Evolutionary conservation across 441 rosid genomes (phyloP), one percentile per base, ranked within the genome.

Genomic region (Isatis lusitanica): DNA sequence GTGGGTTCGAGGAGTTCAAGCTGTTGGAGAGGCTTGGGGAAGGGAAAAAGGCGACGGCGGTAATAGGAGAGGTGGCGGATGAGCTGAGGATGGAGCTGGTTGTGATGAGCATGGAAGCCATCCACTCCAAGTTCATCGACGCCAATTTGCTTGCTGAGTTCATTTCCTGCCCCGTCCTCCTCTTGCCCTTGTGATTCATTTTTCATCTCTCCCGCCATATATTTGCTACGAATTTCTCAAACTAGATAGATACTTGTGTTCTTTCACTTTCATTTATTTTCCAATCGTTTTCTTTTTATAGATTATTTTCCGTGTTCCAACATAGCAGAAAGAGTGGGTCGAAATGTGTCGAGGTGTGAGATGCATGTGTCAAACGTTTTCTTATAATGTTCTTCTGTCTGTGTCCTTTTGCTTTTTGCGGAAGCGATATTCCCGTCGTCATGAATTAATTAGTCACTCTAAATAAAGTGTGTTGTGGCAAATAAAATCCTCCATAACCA

Each of bases 61-160:
- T 94, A 28, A 92, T 94, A 13, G 98, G 97, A 10, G 97, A 94
- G 81, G 97, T 94, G 44, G 98, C 97, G 0, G 98, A 94, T 70
- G 98, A 92, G 57, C 81, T 94, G 24, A 85, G 76, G 69, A 76
- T 90, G 82, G 97, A 94, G 83, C 81, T 94, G 64, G 98, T 94
- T 12, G 85, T 94, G 11, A 68, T 94, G 80, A 94, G 98, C 84
- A 92, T 92, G 98, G 97, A 92, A 61, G 94, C 98, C 63, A 92
- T 94, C 77, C 97, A 90, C 76, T 94, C 97, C 15, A 94, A 94
- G 88, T 90, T 88, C 71, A 91, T 94, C 8, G 97, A 94, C 75
- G 96, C 97, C 48, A 94, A 94, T 80, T 82, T 94, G 40, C 86
- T 90, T 2, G 98, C 91, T 18, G 98, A 92, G 84, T 92, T 94